A percentile compares a stretch with the other conserved stretches of the same genome.
Evolutionary conservation across 331 rosid genomes (phyloP).

Genomic region (Dryas integrifolia): DNA sequence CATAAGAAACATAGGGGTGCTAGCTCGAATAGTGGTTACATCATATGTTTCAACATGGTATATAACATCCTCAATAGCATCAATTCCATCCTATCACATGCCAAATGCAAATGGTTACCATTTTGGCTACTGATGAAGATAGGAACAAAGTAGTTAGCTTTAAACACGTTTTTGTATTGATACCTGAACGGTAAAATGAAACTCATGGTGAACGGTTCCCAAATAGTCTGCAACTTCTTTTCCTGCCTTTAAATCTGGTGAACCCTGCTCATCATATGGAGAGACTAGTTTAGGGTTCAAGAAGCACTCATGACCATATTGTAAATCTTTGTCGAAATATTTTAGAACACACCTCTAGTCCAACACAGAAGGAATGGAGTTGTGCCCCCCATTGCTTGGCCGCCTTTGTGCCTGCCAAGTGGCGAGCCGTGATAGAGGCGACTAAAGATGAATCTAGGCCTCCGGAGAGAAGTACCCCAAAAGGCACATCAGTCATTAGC

Average conservation of each 20-base stretch:
- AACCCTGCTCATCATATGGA: conserved; percentile 50
- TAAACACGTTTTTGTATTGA: not conserved
- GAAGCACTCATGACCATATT: not conserved
- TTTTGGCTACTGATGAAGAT: not conserved
- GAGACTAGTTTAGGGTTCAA: not conserved
- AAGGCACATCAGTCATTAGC: conserved; percentile 98
- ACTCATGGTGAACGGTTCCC: conserved; percentile 94
- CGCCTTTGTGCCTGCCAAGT: conserved; percentile 74
- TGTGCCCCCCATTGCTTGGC: conserved; percentile 94
- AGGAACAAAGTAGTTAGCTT: not conserved
- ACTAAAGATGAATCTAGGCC: conserved; percentile 93
- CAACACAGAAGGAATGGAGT: conserved; percentile 91
- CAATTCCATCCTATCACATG: conserved; percentile 74
- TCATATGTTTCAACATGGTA: conserved; percentile 87
- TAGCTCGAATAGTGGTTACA: conserved; percentile 83
- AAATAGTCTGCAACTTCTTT: conserved; percentile 86
- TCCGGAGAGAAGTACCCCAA: conserved; percentile 86
- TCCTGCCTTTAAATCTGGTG: conserved; percentile 91
- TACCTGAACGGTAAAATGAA: conserved; percentile 80
- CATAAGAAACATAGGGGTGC: conserved; percentile 97
- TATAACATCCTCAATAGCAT: conserved; percentile 93
- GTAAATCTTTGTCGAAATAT: not conserved
- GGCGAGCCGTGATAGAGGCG: conserved; percentile 84
- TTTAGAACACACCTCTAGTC: conserved; percentile 62
- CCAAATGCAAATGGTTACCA: conserved; percentile 8